phyloP scores from a whole-genome alignment of 345 rosid genomes.

The Turnera subulata region DNA sequence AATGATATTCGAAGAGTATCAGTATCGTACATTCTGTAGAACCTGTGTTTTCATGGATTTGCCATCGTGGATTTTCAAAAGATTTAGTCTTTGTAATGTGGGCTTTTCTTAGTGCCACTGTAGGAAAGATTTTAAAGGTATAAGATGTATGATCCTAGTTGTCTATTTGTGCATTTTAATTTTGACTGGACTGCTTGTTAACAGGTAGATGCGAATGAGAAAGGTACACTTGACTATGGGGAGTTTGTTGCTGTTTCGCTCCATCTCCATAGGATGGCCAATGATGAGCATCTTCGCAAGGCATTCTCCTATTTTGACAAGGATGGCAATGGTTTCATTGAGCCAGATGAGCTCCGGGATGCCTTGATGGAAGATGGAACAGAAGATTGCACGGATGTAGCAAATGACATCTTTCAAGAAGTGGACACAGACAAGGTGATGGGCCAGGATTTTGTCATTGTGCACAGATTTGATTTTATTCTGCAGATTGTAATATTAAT shows the following conservation, averaged over 20 bases:
- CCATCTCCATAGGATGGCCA: constrained; percentile 87
- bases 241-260: constrained; percentile 91
- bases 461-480: neutral
- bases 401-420: constrained; percentile 98
- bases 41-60: neutral
- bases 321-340: constrained; percentile 83
- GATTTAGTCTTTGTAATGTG: neutral
- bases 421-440: constrained; percentile 96
- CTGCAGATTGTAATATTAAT: constrained; percentile 9
- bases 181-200: constrained; percentile 17
- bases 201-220: constrained; percentile 92
- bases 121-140: neutral
- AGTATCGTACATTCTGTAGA: no score
- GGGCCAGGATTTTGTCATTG: constrained; percentile 4
- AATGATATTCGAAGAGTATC: no score
- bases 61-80: neutral
- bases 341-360: constrained; percentile 86
- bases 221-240: constrained; percentile 83
- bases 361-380: constrained; percentile 95
- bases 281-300: constrained; percentile 93
- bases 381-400: constrained; percentile 85
- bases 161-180: neutral
- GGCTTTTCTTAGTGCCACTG: neutral
- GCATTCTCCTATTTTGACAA: constrained; percentile 98
- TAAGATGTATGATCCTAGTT: no score